Evolutionary conservation across 371 early-diverging fungal genomes (phyloP), one percentile per base, ranked within the genome.

Genomic region (Nematocida sp.): DNA sequence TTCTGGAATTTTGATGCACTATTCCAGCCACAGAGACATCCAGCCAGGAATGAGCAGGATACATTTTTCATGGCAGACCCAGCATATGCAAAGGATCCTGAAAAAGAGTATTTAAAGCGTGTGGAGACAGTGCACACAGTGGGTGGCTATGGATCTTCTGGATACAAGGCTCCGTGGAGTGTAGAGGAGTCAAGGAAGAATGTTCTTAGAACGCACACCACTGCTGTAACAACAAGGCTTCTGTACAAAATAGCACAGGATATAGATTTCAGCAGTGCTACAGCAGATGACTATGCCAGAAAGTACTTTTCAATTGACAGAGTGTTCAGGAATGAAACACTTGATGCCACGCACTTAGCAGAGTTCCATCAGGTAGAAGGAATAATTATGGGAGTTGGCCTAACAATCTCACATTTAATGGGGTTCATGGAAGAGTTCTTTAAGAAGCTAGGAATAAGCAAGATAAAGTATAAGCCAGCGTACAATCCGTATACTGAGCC

Each of bases 401-500:
- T 98, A 85, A 94, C 94, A 15, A 88, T 99, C 64, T 95, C 95
- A 58, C 94, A 96, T 85, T 87, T 99, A 83, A 98, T 98, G 89
- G 95, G 95, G 70, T 91, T 94, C 85, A 89, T 99, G 90, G 90
- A 95, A 87, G 89, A 90, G 72, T 99, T 98, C 89, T 99, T 95
- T 90, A 89, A 91, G 82, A 97, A 94, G 90, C 92, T 98, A 90
- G 97, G 95, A 84, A 90, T 95, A 80, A 89, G 90, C 56, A 92
- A 94, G 84, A 91, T 99, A 70, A 92, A 94, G 83, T 99, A 97
- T 92, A 99, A 99, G 91, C 99, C 99, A 54, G 95, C 99, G 13
- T 99, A 94, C 89, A 99, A 99, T 89, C 99, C 99, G 70, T 99
- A 99, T 89, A 99, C 99, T 50, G 99, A 99, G 88, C 99, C 99